Base-by-base conservation (phyloP, 2,329 filamentous ascomycete genomes). In the Sporothrix pallida region DNA sequence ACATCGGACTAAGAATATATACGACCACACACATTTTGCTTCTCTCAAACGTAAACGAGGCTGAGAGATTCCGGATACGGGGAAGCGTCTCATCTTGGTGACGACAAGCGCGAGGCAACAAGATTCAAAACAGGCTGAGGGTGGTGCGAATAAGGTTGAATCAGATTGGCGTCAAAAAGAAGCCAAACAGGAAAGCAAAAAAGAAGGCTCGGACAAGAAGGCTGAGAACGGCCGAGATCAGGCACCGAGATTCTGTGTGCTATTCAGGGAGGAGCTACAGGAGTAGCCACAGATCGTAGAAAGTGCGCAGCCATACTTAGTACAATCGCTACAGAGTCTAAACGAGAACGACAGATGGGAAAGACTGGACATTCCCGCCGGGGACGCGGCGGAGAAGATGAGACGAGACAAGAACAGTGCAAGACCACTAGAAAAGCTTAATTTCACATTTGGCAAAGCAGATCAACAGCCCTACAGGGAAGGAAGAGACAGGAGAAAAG, bases 31-130 rank as follows among this genome's bases (percentile, higher is more conserved):
- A 37, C 31, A 37, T 37, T 37, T 37, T 37, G 4, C 7, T 37
- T 5, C 31, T 37, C 31, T 37, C 31, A 37, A 37, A 37, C 15
- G n/a, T 52, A 56, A 12, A 56, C 2, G 20, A 12, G 52, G 52
- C 52, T 56, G 52, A 12, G 3, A 62, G 58, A n/a, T 62, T 26
- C 26, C 23, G 31, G 13, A 37, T 37, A 37, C 31, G 31, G 31
- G 31, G 26, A 13, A 63, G 44, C 37, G 60, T 63, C 37, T 20
- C 60, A 63, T 23, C 60, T n/a, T 12, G 2, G 17, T 42, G 58
- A 62, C 58, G 31, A 63, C 60, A 44, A 63, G 60, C 60, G 60
- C 60, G 42, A 63, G 60, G 60, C 60, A 63, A n/a, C 60, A 46
- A 46, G 60, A 46, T 46, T 12, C 15, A 44, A 31, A 63, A 63